Conservation (phyloP, 441 rosid genomes). For the Kokia cookei region DNA sequence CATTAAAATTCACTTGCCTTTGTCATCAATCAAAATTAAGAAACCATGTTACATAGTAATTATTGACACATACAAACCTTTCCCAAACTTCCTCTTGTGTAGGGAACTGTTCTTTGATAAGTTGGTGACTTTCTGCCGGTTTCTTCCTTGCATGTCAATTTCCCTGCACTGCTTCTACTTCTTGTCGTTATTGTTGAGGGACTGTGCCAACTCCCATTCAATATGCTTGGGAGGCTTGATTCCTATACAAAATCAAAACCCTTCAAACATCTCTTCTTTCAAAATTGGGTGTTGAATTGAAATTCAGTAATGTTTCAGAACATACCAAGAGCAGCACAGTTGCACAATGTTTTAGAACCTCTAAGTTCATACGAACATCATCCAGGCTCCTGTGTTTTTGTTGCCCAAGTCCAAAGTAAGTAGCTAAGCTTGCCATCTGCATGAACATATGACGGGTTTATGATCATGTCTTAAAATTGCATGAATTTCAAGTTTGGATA, state of each 20-base stretch:
- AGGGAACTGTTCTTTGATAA: slow-evolving; percentile 64
- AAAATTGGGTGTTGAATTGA: neutral
- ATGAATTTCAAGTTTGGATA: neutral
- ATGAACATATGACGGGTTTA: neutral
- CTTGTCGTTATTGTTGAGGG: slow-evolving; percentile 48
- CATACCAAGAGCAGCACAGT: slow-evolving; percentile 83
- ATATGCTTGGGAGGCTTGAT: slow-evolving; percentile 62
- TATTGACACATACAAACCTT: slow-evolving; percentile 32
- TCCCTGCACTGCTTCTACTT: slow-evolving; percentile 55
- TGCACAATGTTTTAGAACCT: slow-evolving; percentile 88
- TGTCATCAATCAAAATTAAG: neutral
- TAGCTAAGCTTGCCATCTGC: slow-evolving; percentile 86
- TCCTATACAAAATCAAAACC: slow-evolving; percentile 36
- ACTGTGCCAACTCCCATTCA: slow-evolving; percentile 46
- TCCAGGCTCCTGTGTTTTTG: slow-evolving; percentile 94
- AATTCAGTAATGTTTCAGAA: neutral
- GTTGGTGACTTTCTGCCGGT: slow-evolving; percentile 37
- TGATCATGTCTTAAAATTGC: neutral
- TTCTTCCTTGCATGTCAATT: slow-evolving; percentile 23
- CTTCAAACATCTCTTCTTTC: neutral
- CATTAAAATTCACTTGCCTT: neutral
- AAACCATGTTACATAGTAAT: neutral
- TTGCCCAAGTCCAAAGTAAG: slow-evolving; percentile 85
- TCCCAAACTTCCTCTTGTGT: slow-evolving; percentile 49
- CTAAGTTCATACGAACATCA: slow-evolving; percentile 86